Conservation (phyloP, 2,329 filamentous ascomycete species). For the Ilyonectria mors-panacis region DNA sequence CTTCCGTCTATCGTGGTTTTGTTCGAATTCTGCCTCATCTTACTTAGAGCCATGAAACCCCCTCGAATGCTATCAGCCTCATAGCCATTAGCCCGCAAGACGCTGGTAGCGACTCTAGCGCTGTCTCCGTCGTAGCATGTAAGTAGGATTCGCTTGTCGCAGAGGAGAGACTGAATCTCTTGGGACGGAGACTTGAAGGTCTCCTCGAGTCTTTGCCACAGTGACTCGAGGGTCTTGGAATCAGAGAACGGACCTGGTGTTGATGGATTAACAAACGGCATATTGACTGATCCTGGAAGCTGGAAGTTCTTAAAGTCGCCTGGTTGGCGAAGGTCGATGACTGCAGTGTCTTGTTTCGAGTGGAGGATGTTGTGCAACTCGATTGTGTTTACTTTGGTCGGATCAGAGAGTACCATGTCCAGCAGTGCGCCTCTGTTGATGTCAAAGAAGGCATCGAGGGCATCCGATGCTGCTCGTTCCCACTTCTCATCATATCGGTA, state of each 20-base stretch:
- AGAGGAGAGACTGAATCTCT: constrained; percentile 42
- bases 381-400: constrained; percentile 1
- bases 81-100: constrained; percentile 65
- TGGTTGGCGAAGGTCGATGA: constrained; percentile 62
- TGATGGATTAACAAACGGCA: constrained; percentile 57
- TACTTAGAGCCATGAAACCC: constrained; percentile 61
- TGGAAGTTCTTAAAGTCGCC: constrained; percentile 59
- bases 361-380: constrained; percentile 30
- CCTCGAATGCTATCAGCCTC: constrained; percentile 63
- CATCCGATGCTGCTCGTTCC: constrained; percentile 34
- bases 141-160: constrained; percentile 58
- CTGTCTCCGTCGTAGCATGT: constrained; percentile 70
- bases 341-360: constrained; percentile 47
- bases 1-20: no score
- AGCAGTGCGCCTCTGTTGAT: constrained; percentile 33
- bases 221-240: constrained; percentile 56
- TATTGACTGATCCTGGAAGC: constrained; percentile 61
- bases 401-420: constrained; percentile 26
- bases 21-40: no score
- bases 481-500: constrained; percentile 48
- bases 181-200: constrained; percentile 52
- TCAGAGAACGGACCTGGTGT: constrained; percentile 63
- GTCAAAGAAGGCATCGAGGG: constrained; percentile 32
- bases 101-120: constrained; percentile 67
- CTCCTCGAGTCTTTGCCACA: constrained; percentile 64